These are phyloP conservation scores for Pleomassaria siparia DNA, from an alignment of 2,329 filamentous ascomycete species.

Conservation along the genomic window DNA sequence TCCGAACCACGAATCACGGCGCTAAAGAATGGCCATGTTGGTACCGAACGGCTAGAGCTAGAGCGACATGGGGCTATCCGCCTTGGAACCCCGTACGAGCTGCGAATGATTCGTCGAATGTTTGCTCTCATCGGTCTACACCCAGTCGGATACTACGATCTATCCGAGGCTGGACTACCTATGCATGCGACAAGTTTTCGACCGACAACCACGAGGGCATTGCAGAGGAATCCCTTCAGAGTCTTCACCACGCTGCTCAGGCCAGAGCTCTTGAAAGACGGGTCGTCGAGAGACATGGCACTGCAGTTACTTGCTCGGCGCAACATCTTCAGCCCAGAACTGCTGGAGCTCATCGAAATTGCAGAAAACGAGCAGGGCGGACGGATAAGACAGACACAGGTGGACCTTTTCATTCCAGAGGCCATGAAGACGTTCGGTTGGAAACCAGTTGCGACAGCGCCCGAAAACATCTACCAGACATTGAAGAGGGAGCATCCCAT, in stretches of 20 bases:
- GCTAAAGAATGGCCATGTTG: constrained; percentile 10
- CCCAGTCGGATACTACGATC: constrained; percentile 57
- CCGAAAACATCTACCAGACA: constrained; percentile 45
- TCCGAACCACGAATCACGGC: constrained; percentile 1
- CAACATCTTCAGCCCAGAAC: constrained; percentile 44
- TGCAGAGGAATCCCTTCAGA: constrained; percentile 50
- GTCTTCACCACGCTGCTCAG: constrained; percentile 48
- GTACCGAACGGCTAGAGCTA: constrained; percentile 25
- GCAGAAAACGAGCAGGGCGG: neutral
- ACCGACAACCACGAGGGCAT: constrained; percentile 37
- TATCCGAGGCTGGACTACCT: constrained; percentile 50
- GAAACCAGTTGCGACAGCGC: constrained; percentile 47
- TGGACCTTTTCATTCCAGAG: constrained; percentile 45
- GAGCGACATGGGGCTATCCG: constrained; percentile 54
- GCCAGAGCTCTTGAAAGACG: constrained; percentile 44
- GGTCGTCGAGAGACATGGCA: constrained; percentile 35
- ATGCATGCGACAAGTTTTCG: constrained; percentile 58
- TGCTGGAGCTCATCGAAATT: neutral
- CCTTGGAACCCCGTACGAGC: constrained; percentile 49
- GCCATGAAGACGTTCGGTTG: constrained; percentile 53
- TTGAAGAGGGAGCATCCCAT: constrained; percentile 51
- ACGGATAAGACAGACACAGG: constrained; percentile 33
- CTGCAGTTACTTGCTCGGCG: constrained; percentile 39
- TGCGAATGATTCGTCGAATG: constrained; percentile 47
- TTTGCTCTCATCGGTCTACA: constrained; percentile 53